Base-by-base conservation (phyloP, 768 basidiomycete genomes). In the Tremella yokohamensis region DNA sequence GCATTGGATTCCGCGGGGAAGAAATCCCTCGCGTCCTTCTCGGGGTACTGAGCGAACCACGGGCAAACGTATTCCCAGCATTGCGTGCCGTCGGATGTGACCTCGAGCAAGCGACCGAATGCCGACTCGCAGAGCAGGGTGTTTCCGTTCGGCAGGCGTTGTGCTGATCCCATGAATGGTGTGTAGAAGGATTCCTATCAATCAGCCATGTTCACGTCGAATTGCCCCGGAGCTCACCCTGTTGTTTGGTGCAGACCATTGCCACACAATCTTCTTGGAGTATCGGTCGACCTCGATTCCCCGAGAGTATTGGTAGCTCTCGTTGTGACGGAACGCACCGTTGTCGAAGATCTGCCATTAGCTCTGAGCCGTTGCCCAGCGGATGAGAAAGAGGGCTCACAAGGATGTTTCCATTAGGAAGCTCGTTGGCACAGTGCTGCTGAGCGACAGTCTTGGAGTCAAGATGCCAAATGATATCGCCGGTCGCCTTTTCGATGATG, bases 381-480 rank as follows among this genome's bases (percentile, higher is more conserved):
- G 9, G 26, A 24, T 9, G n/a, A n/a, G n/a, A n/a, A n/a, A n/a
- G n/a, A 22, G 18, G 34, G 52, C 15, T 9, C 25, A n/a, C 40
- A 11, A 40, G 51, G 19, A 59, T 60, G 37, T 58, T 61, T 2
- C 58, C 55, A 37, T 60, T 57, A 3, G 34, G 20, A n/a, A 26
- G 29, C 39, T 62, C 42, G 51, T 57, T 51, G 1, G n/a, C 40
- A 26, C 54, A 52, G 22, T 47, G 45, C 13, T 60, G 77, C 73
- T 70, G 20, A 77, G 78, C 60, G 72, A 78, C 8, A 74, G 77
- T 6, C 57, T 69, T 29, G 57, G 63, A 16, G 68, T 72, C 62
- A 73, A 77, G 52, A 73, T 77, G 20, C 67, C 77, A 40, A 70
- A 77, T 58, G 72, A 77, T 20, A 73, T 77, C 1, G 68, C 73